A percentile compares a stretch with the other conserved stretches of the same genome.
These are phyloP conservation scores for Paulownia fortunei DNA, from an alignment of 257 asterid species.

Conservation along the genomic window DNA sequence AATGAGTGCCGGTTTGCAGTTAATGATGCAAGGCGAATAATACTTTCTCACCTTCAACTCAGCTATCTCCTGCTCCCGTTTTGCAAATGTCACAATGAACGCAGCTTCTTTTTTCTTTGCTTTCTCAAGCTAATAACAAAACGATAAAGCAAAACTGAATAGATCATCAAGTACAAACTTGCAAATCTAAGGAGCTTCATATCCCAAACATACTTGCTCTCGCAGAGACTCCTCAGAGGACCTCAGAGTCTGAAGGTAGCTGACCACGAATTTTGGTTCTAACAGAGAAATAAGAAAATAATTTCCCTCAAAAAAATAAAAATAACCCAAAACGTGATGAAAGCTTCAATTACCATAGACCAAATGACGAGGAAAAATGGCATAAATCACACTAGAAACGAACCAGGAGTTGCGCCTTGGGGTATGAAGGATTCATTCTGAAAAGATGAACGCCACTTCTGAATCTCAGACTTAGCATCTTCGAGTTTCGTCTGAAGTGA, in stretches of 20 bases:
- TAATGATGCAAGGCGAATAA: not conserved
- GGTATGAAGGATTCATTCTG: constrained; percentile 76
- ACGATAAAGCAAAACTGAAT: constrained; percentile 7
- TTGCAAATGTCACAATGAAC: constrained; percentile 93
- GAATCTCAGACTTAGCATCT: constrained; percentile 84
- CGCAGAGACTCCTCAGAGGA: constrained; percentile 88
- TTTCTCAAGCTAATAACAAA: constrained; percentile 74
- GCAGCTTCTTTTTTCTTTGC: constrained; percentile 98
- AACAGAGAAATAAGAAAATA: constrained; percentile 27
- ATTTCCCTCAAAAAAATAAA: constrained; percentile 11
- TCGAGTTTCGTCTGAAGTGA: constrained; percentile 71
- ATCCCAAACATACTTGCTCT: constrained; percentile 74
- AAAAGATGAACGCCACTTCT: constrained; percentile 92
- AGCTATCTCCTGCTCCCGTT: constrained; percentile 99
- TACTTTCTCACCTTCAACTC: constrained; percentile 80
- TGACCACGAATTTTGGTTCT: constrained; percentile 75
- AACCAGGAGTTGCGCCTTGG: constrained; percentile 80
- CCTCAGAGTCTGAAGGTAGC: constrained; percentile 78
- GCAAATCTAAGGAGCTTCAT: not conserved
- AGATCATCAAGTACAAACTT: constrained; percentile 13
- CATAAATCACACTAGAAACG: constrained; percentile 36
- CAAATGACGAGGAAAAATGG: constrained; percentile 8
- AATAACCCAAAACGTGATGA: not conserved
- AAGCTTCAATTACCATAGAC: not conserved
- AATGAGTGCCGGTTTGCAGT: not conserved